Conservation (phyloP, 2,329 filamentous ascomycete genomes). For the Cercospora nicotianae region DNA sequence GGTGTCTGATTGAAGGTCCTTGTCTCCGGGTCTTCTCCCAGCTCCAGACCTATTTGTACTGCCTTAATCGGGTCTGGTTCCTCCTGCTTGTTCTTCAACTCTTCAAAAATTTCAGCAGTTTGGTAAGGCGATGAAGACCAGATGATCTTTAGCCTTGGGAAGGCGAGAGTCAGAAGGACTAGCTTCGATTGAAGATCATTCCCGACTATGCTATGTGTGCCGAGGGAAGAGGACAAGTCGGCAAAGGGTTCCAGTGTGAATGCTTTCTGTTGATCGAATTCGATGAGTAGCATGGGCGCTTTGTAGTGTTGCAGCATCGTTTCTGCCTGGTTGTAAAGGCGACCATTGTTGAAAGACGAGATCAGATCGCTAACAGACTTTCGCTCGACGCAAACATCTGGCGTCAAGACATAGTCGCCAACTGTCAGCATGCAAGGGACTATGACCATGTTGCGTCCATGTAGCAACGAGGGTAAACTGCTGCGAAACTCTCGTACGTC, state of each 20-base stretch:
- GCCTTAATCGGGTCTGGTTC: conserved; percentile 90
- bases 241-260: conserved; percentile 76
- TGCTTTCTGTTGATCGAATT: conserved; percentile 95
- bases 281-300: conserved; percentile 85
- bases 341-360: conserved; percentile 85
- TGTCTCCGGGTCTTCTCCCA: conserved; percentile 53
- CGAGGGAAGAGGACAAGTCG: conserved; percentile 59
- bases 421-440: conserved; percentile 96
- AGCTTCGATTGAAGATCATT: conserved; percentile 88
- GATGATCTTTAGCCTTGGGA: conserved; percentile 84
- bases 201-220: conserved; percentile 60
- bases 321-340: conserved; percentile 88
- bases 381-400: conserved; percentile 87
- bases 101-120: conserved; percentile 94
- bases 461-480: conserved; percentile 83
- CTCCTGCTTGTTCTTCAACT: conserved; percentile 82
- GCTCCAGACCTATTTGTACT: conserved; percentile 75
- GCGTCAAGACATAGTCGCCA: conserved; percentile 91
- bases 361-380: conserved; percentile 92
- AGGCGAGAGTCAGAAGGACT: conserved; percentile 87
- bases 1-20: conserved; percentile 79
- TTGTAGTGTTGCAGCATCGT: conserved; percentile 94
- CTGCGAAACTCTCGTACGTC: conserved; percentile 96
- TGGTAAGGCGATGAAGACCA: conserved; percentile 94
- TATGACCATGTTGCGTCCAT: conserved; percentile 83